Conservation (phyloP, 306 rosid genomes). For the Fragaria ananassa region DNA sequence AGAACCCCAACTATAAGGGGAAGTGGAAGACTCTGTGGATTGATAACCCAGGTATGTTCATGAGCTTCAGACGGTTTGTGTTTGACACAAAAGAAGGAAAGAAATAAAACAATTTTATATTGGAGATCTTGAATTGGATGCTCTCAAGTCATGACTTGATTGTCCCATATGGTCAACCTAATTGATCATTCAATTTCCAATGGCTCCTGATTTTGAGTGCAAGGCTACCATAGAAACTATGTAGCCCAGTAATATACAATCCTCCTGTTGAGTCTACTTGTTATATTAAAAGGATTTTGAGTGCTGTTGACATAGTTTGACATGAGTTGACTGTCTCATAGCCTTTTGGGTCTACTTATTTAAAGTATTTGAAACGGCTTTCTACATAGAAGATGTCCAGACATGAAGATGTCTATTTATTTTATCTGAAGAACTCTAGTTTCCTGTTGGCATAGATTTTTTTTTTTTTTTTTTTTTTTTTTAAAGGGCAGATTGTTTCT, state of each 20-base stretch:
- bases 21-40: constrained; percentile 89
- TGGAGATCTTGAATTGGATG: background rate
- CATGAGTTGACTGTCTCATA: background rate
- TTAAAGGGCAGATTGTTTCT: background rate
- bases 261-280: background rate
- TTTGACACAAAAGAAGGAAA: background rate
- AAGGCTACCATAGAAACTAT: background rate
- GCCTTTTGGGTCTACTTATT: too few species aligned
- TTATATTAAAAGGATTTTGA: background rate
- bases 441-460: background rate
- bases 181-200: background rate
- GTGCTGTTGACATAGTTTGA: background rate
- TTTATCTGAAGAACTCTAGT: background rate
- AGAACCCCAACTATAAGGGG: constrained; percentile 89
- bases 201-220: background rate
- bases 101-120: background rate
- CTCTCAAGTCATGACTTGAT: background rate
- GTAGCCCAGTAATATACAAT: background rate
- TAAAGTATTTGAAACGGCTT: too few species aligned
- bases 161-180: background rate
- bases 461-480: background rate
- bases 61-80: background rate
- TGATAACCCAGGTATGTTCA: constrained; percentile 74
- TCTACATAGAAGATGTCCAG: background rate
- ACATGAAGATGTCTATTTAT: background rate